phyloP scores from a whole-genome alignment of 2,329 filamentous ascomycete genomes.

The Immersiporthe knoxdaviesiana region DNA sequence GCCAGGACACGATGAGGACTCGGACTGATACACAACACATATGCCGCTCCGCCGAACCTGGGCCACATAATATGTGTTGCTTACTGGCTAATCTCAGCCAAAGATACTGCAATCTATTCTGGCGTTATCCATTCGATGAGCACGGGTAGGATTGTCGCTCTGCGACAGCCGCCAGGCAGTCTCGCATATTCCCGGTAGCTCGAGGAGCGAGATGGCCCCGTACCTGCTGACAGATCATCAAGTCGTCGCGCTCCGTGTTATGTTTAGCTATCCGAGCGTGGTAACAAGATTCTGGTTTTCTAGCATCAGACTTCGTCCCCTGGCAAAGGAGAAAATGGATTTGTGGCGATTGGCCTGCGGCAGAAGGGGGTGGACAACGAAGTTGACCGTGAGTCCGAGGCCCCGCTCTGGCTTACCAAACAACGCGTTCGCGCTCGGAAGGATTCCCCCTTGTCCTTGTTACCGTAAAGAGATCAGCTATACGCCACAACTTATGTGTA shows the following conservation, averaged over 20 bases:
- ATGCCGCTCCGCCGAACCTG: background rate
- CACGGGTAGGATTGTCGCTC: background rate
- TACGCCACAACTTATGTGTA: background rate
- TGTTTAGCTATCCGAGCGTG: background rate
- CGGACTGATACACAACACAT: slow-evolving; percentile 21
- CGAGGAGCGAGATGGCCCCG: background rate
- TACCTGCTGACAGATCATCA: background rate
- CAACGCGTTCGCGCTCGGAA: background rate
- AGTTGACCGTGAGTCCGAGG: background rate
- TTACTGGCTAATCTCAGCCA: background rate
- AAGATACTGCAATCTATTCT: background rate
- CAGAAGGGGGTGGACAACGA: background rate
- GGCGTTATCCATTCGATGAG: background rate
- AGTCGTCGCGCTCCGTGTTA: background rate
- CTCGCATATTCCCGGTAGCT: background rate
- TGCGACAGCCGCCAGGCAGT: background rate
- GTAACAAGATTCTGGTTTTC: background rate
- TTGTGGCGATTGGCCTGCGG: background rate
- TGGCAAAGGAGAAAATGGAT: background rate
- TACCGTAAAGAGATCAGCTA: background rate
- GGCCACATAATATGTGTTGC: background rate
- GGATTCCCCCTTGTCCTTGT: background rate
- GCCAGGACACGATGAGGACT: slow-evolving; percentile 63
- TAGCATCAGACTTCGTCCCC: background rate
- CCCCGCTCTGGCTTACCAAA: background rate